These are phyloP conservation scores for Linnemannia exigua DNA, from an alignment of 192 early-diverging fungal genomes.

Conservation along the genomic window DNA sequence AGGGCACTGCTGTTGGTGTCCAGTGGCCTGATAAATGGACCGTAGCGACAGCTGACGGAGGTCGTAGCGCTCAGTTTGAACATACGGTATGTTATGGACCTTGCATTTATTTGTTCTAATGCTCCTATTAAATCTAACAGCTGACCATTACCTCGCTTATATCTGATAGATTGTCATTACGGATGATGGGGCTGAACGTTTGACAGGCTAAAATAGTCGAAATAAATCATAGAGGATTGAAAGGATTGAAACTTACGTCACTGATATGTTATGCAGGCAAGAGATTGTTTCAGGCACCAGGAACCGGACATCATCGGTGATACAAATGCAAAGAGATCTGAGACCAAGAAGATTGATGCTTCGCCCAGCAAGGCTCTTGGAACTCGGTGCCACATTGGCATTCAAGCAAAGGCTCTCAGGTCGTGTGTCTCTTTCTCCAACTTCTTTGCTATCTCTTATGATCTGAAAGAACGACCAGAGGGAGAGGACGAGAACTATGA, in stretches of 20 bases:
- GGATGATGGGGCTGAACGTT: slow-evolving; percentile 71
- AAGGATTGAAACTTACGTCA: not conserved
- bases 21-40: slow-evolving; percentile 95
- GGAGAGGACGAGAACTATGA: not conserved
- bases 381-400: too few species aligned
- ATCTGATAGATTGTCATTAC: slow-evolving; percentile 71
- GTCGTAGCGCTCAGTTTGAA: slow-evolving; percentile 91
- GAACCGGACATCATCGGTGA: not conserved
- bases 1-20: slow-evolving; percentile 76
- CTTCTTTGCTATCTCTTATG: not conserved
- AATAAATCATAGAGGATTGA: too few species aligned
- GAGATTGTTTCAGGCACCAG: not conserved
- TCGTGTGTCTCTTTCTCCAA: not conserved
- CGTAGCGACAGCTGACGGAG: slow-evolving; percentile 80
- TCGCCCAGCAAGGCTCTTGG: not conserved
- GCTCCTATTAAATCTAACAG: not conserved
- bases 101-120: not conserved
- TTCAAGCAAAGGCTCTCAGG: not conserved
- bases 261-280: not conserved
- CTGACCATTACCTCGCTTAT: not conserved
- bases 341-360: not conserved
- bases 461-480: not conserved
- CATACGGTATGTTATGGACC: slow-evolving; percentile 65
- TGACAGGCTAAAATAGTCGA: slow-evolving; percentile 62
- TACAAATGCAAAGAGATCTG: not conserved